Evolutionary conservation across 768 basidiomycete species (phyloP).

Genomic region (Goffeauzyma gilvescens): DNA sequence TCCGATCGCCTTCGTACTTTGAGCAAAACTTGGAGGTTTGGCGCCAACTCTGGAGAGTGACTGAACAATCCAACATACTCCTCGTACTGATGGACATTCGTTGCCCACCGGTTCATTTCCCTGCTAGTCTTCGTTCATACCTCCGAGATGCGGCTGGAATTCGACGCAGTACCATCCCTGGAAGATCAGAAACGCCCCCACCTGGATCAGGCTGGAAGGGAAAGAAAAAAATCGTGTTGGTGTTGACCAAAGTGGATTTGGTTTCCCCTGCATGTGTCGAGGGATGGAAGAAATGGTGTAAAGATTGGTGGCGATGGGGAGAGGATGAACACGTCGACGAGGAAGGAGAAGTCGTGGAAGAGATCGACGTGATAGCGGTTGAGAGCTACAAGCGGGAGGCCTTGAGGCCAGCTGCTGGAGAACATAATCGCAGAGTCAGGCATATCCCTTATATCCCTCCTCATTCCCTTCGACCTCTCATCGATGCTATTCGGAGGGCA

Average conservation of each 20-base stretch:
- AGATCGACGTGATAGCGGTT: constrained; percentile 45
- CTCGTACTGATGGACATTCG: constrained; percentile 94
- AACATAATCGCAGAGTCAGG: too few species aligned
- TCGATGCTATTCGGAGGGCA: constrained; percentile 45
- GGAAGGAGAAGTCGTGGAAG: constrained; percentile 37
- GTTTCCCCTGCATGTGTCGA: constrained; percentile 42
- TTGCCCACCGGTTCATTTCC: constrained; percentile 79
- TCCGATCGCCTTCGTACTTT: constrained; percentile 66
- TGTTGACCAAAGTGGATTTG: constrained; percentile 63
- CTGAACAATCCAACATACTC: constrained; percentile 82
- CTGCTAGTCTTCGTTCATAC: constrained; percentile 74
- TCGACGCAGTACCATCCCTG: too few species aligned
- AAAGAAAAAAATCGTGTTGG: constrained; percentile 88
- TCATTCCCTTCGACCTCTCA: constrained; percentile 45
- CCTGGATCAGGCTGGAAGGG: constrained; percentile 54
- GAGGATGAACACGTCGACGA: constrained; percentile 29
- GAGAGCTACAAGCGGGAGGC: constrained; percentile 43
- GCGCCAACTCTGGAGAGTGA: constrained; percentile 91
- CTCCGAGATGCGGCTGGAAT: constrained; percentile 47
- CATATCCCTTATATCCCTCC: constrained; percentile 51
- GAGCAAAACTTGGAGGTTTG: constrained; percentile 96
- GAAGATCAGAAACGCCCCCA: constrained; percentile 37
- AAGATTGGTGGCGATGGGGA: constrained; percentile 20
- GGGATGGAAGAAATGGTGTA: constrained; percentile 26
- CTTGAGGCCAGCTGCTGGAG: too few species aligned